A percentile compares a stretch with the other conserved stretches of the same genome.
These are phyloP conservation scores for Akanthomyces muscarius DNA, from an alignment of 2,329 filamentous ascomycete genomes.

Conservation along the genomic window DNA sequence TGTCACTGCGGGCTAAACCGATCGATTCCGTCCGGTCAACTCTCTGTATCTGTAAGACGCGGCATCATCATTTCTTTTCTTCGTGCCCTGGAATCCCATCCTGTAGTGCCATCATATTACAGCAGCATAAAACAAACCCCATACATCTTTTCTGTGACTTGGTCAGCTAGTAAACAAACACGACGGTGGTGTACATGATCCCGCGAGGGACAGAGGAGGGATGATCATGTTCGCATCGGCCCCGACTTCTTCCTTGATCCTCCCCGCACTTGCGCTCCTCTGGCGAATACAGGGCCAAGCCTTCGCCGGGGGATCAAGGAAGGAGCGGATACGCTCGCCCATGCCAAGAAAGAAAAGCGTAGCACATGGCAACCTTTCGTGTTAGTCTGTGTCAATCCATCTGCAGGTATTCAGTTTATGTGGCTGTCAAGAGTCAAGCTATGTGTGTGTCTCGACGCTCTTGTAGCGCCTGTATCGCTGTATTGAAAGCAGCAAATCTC, in stretches of 20 bases:
- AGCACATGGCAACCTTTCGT: background rate
- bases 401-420: background rate
- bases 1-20: background rate
- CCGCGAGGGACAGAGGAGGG: no score
- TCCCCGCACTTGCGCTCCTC: background rate
- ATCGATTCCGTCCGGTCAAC: background rate
- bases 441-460: background rate
- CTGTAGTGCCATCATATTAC: no score
- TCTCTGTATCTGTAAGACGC: no score
- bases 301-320: background rate
- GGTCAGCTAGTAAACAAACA: no score
- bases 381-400: background rate
- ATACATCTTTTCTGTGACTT: no score
- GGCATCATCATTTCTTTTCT: no score
- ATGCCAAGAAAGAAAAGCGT: constrained; percentile 3
- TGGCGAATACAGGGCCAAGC: background rate
- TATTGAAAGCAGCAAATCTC: background rate
- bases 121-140: no score
- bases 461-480: background rate
- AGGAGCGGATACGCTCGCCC: background rate
- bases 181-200: no score
- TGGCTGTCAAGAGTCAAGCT: background rate
- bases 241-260: constrained; percentile 11
- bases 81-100: no score
- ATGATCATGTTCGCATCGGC: background rate